phyloP scores from a whole-genome alignment of 2,329 filamentous ascomycete genomes.

The Talaromyces verruculosus region DNA sequence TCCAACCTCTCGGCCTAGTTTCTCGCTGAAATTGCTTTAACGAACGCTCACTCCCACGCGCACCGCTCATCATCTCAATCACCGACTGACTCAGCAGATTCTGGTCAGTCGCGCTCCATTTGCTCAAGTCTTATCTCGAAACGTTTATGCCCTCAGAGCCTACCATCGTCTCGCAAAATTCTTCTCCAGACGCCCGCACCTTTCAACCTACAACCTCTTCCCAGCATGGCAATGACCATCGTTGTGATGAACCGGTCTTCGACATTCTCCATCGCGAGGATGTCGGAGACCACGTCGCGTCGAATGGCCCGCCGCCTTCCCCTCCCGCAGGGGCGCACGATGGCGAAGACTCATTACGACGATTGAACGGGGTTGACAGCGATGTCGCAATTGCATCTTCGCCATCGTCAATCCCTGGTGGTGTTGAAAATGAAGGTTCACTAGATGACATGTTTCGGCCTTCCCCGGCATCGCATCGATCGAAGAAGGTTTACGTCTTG shows the following conservation, averaged over 20 bases:
- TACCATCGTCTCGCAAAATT: slow-evolving; percentile 51
- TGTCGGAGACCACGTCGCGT: slow-evolving; percentile 34
- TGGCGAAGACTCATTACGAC: slow-evolving; percentile 31
- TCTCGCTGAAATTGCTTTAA: neutral
- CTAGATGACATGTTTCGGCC: slow-evolving; percentile 7
- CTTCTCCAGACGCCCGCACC: slow-evolving; percentile 40
- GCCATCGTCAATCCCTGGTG: slow-evolving; percentile 51
- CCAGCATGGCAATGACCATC: slow-evolving; percentile 61
- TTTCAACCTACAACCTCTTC: slow-evolving; percentile 38
- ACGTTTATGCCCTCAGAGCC: slow-evolving; percentile 66
- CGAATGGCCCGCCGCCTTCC: slow-evolving; percentile 25
- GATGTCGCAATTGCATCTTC: slow-evolving; percentile 28
- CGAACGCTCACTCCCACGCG: neutral
- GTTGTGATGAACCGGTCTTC: slow-evolving; percentile 47
- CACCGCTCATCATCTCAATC: slow-evolving; percentile 4
- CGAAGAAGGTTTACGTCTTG: slow-evolving; percentile 51
- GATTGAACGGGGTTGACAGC: slow-evolving; percentile 29
- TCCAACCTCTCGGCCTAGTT: neutral
- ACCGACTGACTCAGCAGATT: slow-evolving; percentile 52
- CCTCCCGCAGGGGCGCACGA: slow-evolving; percentile 27
- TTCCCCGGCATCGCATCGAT: slow-evolving; percentile 28
- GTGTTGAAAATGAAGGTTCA: slow-evolving; percentile 32
- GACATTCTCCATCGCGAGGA: slow-evolving; percentile 44
- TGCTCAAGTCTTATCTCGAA: slow-evolving; percentile 34
- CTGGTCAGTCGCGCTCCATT: slow-evolving; percentile 56